phyloP scores from a whole-genome alignment of 805 yeast species.

The Candida pini region DNA sequence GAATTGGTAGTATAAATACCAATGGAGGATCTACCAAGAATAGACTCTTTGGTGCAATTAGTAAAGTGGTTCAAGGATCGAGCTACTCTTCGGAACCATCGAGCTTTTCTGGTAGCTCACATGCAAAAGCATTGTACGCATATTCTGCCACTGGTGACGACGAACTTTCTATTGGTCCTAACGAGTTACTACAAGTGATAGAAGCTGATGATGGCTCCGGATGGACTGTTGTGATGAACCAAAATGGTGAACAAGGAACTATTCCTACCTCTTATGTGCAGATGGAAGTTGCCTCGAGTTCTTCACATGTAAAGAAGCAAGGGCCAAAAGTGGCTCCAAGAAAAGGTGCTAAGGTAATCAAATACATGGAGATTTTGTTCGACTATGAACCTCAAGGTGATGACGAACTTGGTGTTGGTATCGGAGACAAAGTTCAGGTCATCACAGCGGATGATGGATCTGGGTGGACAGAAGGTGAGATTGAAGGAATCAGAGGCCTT shows the following conservation, averaged over 20 bases:
- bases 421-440: conserved; percentile 70
- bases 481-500: conserved; percentile 58
- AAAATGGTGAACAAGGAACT: conserved; percentile 52
- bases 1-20: conserved; percentile 23
- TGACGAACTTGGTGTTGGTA: conserved; percentile 67
- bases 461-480: conserved; percentile 95
- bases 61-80: conserved; percentile 13
- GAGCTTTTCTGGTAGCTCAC: conserved; percentile 3
- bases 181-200: conserved; percentile 54
- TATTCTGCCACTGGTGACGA: conserved; percentile 70
- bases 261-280: conserved; percentile 83
- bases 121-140: conserved; percentile 50
- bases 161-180: conserved; percentile 57
- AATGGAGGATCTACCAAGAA: conserved; percentile 17
- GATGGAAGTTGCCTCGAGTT: conserved; percentile 20
- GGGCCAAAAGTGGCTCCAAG: conserved; percentile 76
- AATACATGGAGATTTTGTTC: conserved; percentile 63
- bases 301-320: conserved; percentile 32
- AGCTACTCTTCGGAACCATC: conserved; percentile 3
- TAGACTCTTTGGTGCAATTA: conserved; percentile 23
- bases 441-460: conserved; percentile 67
- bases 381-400: conserved; percentile 74
- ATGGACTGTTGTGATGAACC: conserved; percentile 69
- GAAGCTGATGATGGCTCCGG: conserved; percentile 86
- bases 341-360: conserved; percentile 60